A percentile compares a stretch with the other conserved stretches of the same genome.
phyloP scores from a whole-genome alignment of 495 filamentous ascomycete species.

The Tuber umbilicatum region DNA sequence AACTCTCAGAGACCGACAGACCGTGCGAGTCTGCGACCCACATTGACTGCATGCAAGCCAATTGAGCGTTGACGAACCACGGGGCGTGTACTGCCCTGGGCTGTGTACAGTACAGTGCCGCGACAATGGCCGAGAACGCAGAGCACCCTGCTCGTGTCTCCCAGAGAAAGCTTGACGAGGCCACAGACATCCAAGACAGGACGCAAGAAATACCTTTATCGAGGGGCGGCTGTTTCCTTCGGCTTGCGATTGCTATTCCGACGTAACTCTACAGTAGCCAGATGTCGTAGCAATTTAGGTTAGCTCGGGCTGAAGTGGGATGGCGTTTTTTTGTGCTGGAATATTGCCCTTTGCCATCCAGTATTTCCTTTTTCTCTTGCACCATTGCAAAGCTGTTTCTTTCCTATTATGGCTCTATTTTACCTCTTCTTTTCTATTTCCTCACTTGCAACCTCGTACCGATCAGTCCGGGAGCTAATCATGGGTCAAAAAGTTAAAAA shows the following conservation, averaged over 20 bases:
- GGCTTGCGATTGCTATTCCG: slow-evolving; percentile 32
- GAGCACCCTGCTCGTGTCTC: slow-evolving; percentile 28
- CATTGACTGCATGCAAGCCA: slow-evolving; percentile 36
- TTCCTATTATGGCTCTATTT: slow-evolving; percentile 1
- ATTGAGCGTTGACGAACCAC: slow-evolving; percentile 37
- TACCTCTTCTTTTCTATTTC: not conserved
- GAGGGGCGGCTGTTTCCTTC: slow-evolving; percentile 28
- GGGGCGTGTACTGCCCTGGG: slow-evolving; percentile 7
- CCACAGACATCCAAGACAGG: not conserved
- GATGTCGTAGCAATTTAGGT: not conserved
- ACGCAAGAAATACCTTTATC: not conserved
- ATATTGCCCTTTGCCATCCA: no score
- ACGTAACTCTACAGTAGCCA: slow-evolving; percentile 9
- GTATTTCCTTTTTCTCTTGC: not conserved
- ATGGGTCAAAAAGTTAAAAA: slow-evolving; percentile 3
- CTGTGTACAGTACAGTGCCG: slow-evolving; percentile 21
- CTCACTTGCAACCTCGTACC: not conserved
- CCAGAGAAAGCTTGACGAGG: slow-evolving; percentile 33
- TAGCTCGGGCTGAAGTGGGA: not conserved
- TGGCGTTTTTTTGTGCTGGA: not conserved
- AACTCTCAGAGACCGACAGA: slow-evolving; percentile 24
- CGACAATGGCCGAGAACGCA: slow-evolving; percentile 26
- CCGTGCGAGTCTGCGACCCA: slow-evolving; percentile 17
- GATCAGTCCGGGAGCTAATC: not conserved
- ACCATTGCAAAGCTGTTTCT: not conserved